Percentiles rank a stretch among this genome's conserved stretches.
These are phyloP conservation scores for Physocladia obscura DNA, from an alignment of 192 early-diverging fungal species.

Conservation along the genomic window DNA sequence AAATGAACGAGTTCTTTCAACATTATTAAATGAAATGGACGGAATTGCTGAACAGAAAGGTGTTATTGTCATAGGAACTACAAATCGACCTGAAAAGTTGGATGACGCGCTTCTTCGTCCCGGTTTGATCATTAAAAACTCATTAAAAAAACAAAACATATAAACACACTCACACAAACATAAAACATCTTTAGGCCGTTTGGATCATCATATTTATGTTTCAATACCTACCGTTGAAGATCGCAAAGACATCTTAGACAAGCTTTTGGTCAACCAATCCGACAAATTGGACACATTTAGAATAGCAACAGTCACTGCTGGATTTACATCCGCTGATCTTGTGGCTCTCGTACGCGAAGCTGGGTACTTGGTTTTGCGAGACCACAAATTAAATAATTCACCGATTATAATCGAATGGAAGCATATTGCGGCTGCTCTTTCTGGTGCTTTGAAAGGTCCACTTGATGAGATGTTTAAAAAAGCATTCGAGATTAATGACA, in stretches of 20 bases:
- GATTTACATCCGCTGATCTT: constrained; percentile 70
- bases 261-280: background rate
- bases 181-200: no score
- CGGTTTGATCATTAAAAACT: constrained; percentile 39
- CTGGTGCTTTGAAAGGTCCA: constrained; percentile 15
- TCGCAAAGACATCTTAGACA: constrained; percentile 65
- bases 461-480: background rate
- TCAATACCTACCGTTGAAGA: constrained; percentile 43
- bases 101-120: constrained; percentile 86
- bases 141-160: background rate
- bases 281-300: constrained; percentile 46
- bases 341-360: constrained; percentile 35
- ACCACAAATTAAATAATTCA: background rate
- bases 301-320: constrained; percentile 55
- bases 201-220: constrained; percentile 82
- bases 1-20: constrained; percentile 86
- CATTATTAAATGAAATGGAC: constrained; percentile 92
- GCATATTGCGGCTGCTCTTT: constrained; percentile 29
- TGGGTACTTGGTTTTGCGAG: background rate
- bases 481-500: constrained; percentile 15
- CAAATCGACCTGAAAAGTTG: constrained; percentile 76
- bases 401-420: constrained; percentile 9
- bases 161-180: background rate
- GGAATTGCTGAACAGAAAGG: constrained; percentile 79
- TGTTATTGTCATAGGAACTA: constrained; percentile 79